Conservation (phyloP, 148 eudicot species). For the Silene latifolia region DNA sequence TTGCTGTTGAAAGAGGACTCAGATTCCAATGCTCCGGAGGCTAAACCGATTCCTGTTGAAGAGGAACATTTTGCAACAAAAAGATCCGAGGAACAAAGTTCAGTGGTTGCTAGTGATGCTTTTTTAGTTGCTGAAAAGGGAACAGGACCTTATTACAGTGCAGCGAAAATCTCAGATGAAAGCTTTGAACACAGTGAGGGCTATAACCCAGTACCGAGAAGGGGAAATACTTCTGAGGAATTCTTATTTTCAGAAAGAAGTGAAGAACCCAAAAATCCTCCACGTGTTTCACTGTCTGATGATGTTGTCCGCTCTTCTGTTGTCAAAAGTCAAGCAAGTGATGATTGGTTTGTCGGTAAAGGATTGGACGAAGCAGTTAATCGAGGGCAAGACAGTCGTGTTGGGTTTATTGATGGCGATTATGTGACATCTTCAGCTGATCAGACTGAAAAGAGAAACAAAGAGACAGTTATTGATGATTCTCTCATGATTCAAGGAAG, state of each 20-base stretch:
- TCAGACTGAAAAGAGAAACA: constrained; percentile 32
- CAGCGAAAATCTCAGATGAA: constrained; percentile 19
- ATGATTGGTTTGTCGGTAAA: constrained; percentile 51
- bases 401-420: constrained; percentile 41
- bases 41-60: constrained; percentile 28
- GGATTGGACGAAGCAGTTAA: constrained; percentile 30
- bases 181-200: constrained; percentile 41
- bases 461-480: constrained; percentile 49
- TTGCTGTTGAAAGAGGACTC: constrained; percentile 63
- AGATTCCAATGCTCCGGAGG: constrained; percentile 22
- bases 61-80: constrained; percentile 26
- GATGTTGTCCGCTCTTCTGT: constrained; percentile 32
- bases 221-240: constrained; percentile 46
- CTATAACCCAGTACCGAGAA: constrained; percentile 30
- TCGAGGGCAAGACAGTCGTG: constrained; percentile 26
- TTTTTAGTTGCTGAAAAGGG: constrained; percentile 39
- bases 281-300: constrained; percentile 32
- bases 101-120: constrained; percentile 40
- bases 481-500: constrained; percentile 65
- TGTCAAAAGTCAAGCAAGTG: constrained; percentile 39
- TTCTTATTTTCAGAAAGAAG: constrained; percentile 38
- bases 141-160: constrained; percentile 25
- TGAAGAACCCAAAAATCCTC: constrained; percentile 32
- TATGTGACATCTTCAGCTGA: constrained; percentile 27
- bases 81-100: constrained; percentile 25